Percentiles rank a stretch among this genome's conserved stretches.
Conservation (phyloP, 805 yeast genomes). For the Kodamaea jinghongensis region DNA sequence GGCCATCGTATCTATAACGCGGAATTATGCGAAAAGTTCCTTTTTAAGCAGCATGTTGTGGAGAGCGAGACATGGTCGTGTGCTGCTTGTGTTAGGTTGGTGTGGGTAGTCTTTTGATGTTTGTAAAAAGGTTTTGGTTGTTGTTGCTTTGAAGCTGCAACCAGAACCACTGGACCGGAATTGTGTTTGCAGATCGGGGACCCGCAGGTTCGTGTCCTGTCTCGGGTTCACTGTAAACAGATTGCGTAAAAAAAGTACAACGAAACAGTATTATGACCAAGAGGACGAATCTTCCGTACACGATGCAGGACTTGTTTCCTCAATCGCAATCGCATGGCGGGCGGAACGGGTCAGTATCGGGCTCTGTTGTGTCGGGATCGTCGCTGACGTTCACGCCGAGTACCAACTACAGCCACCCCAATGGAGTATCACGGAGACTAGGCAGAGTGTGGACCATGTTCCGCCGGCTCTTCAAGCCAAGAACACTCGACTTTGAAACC, state of each 20-base stretch:
- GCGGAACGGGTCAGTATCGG: constrained; percentile 15
- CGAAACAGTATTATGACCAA: constrained; percentile 26
- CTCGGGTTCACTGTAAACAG: too few species aligned
- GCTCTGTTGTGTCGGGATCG: constrained; percentile 18
- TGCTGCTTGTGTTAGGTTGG: too few species aligned
- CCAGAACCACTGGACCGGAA: too few species aligned
- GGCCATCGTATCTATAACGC: constrained; percentile 51
- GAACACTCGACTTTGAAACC: constrained; percentile 85
- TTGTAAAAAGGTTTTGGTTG: too few species aligned
- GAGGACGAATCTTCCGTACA: constrained; percentile 39
- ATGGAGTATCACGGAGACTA: constrained; percentile 12
- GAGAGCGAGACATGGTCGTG: too few species aligned
- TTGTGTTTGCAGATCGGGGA: too few species aligned
- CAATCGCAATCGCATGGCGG: constrained; percentile 18
- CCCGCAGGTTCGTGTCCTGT: too few species aligned
- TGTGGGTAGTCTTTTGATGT: too few species aligned
- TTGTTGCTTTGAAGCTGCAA: too few species aligned
- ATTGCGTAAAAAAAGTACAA: constrained; percentile 6
- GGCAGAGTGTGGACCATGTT: constrained; percentile 30
- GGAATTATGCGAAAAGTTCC: background rate
- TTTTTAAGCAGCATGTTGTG: too few species aligned
- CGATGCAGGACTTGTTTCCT: constrained; percentile 43
- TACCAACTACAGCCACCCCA: constrained; percentile 9
- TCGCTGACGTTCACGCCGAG: constrained; percentile 11
- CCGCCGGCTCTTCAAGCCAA: constrained; percentile 55